A percentile compares a stretch with the other conserved stretches of the same genome.
phyloP scores from a whole-genome alignment of 176 grass and related monocot genomes.

The Themeda triandra region DNA sequence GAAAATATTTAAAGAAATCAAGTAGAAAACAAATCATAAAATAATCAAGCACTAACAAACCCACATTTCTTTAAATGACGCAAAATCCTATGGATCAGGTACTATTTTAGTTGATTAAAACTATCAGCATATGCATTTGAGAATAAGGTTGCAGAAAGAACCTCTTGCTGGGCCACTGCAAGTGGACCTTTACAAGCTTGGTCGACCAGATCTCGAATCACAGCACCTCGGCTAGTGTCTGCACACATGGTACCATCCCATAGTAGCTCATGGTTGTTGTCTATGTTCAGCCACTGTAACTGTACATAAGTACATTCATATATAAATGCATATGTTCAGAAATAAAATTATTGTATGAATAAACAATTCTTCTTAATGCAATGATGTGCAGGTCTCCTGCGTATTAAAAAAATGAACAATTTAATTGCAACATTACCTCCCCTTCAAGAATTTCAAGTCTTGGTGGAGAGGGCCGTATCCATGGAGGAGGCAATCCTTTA shows the following conservation, averaged over 20 bases:
- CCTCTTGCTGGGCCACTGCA: constrained; percentile 82
- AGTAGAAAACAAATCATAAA: constrained; percentile 18
- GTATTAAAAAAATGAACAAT: background rate
- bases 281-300: constrained; percentile 85
- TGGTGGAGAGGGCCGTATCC: constrained; percentile 82
- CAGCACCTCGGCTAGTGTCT: constrained; percentile 72
- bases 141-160: constrained; percentile 51
- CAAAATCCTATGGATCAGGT: background rate
- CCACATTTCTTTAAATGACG: background rate
- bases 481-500: constrained; percentile 69
- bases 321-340: constrained; percentile 22
- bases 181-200: constrained; percentile 84
- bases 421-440: constrained; percentile 57
- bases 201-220: constrained; percentile 76
- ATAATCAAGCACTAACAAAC: background rate
- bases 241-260: constrained; percentile 95
- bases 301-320: constrained; percentile 35
- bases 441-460: constrained; percentile 86
- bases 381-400: background rate
- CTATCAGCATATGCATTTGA: constrained; percentile 16
- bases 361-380: background rate
- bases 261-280: constrained; percentile 82
- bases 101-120: background rate
- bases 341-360: constrained; percentile 1
- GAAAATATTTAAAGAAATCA: constrained; percentile 5